A percentile compares a stretch with the other conserved stretches of the same genome.
These are phyloP conservation scores for Eutrema salsugineum DNA, from an alignment of 441 rosid species.

Conservation along the genomic window DNA sequence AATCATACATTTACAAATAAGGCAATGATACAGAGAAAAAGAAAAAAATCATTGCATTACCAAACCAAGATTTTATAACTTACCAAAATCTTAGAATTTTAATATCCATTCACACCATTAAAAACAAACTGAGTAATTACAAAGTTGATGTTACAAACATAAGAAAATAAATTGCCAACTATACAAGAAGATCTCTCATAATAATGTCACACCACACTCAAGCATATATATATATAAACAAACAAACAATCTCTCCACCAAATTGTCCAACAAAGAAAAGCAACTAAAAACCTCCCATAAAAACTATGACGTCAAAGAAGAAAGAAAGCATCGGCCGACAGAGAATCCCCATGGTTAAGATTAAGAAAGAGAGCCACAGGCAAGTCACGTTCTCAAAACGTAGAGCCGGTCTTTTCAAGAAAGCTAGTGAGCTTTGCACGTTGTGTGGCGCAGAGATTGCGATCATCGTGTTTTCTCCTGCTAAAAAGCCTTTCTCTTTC, in stretches of 20 bases:
- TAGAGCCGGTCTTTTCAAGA: conserved; percentile 37
- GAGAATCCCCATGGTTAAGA: conserved; percentile 36
- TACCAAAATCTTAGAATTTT: conserved; percentile 18
- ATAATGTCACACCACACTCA: conserved; percentile 6
- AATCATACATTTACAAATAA: background rate
- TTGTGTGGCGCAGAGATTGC: conserved; percentile 39
- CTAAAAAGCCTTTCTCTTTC: conserved; percentile 31
- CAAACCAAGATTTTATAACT: conserved; percentile 17
- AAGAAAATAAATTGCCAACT: conserved; percentile 2
- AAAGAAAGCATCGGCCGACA: conserved; percentile 39
- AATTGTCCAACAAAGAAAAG: background rate
- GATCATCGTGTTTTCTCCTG: conserved; percentile 32
- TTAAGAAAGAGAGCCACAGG: conserved; percentile 28
- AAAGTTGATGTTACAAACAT: conserved; percentile 23
- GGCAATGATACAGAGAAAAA: background rate
- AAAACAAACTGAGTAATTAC: background rate
- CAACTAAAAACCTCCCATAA: background rate
- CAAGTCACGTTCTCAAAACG: conserved; percentile 52
- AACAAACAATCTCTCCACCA: background rate
- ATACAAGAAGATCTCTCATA: conserved; percentile 19
- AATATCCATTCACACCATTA: conserved; percentile 7
- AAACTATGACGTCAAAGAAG: conserved; percentile 20
- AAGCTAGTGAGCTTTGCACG: conserved; percentile 39
- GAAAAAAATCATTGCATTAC: background rate
- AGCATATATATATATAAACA: background rate